These are phyloP conservation scores for Elongisporangium anandrum DNA, from an alignment of 352 stramenopile species.

Conservation along the genomic window DNA sequence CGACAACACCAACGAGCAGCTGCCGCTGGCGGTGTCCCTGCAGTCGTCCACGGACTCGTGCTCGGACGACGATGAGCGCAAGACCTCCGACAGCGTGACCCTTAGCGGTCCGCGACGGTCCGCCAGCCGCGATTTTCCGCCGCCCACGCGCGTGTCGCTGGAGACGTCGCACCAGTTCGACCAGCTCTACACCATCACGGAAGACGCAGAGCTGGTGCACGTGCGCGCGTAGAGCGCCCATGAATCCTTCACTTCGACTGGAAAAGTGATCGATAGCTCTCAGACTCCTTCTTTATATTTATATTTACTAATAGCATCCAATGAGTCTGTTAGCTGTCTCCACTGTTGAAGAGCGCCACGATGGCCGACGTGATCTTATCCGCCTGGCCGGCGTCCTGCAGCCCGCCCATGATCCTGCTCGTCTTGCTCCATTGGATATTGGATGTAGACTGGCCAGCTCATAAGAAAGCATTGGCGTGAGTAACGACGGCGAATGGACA, in stretches of 20 bases:
- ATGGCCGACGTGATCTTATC: conserved; percentile 57
- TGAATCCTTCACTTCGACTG: background rate
- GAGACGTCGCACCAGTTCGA: conserved; percentile 24
- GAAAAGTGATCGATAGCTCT: background rate
- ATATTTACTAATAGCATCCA: background rate
- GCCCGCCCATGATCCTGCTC: conserved; percentile 52
- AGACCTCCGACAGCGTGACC: background rate
- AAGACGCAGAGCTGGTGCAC: conserved; percentile 34
- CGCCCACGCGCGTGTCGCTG: conserved; percentile 14
- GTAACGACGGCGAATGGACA: background rate
- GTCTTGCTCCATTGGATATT: conserved; percentile 58
- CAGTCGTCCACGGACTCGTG: conserved; percentile 1
- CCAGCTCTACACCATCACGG: conserved; percentile 54
- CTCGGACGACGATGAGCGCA: conserved; percentile 3
- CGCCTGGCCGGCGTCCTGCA: conserved; percentile 23
- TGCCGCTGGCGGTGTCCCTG: conserved; percentile 5
- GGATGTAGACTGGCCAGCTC: conserved; percentile 13
- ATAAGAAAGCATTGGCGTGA: conserved; percentile 2
- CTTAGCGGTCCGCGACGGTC: conserved; percentile 2
- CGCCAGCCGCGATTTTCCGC: conserved; percentile 15
- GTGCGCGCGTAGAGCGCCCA: conserved; percentile 11
- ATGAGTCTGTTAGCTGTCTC: conserved; percentile 3
- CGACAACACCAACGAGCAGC: conserved; percentile 10
- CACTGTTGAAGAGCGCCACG: conserved; percentile 44
- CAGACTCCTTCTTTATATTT: background rate